phyloP scores from a whole-genome alignment of 768 basidiomycete species.

The Psilocybe cyanescens region DNA sequence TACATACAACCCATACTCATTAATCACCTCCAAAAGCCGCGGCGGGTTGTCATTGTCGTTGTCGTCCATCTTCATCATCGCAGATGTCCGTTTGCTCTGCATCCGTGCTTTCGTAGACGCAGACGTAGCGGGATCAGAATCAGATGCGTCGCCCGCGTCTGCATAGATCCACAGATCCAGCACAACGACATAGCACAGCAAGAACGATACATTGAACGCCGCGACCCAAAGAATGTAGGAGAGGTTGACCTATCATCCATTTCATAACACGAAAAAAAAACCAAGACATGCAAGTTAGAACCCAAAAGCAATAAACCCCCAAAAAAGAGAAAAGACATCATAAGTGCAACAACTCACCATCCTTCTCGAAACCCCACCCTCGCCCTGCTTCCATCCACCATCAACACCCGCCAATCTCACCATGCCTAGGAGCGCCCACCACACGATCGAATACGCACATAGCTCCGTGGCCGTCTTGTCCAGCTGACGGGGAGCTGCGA shows the following conservation, averaged over 20 bases:
- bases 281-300: not conserved
- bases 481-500: conserved; percentile 53
- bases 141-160: not conserved
- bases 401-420: conserved; percentile 42
- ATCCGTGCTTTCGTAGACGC: not conserved
- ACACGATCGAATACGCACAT: conserved; percentile 74
- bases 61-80: not conserved
- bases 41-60: conserved; percentile 35
- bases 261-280: too few relatives aligned
- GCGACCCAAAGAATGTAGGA: conserved; percentile 89
- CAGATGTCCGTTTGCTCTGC: not conserved
- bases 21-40: conserved; percentile 76
- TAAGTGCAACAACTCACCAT: conserved; percentile 36
- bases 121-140: too few relatives aligned
- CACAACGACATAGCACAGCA: conserved; percentile 79
- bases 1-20: conserved; percentile 75
- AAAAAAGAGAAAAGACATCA: not conserved
- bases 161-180: conserved; percentile 71
- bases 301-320: not conserved
- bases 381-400: conserved; percentile 24
- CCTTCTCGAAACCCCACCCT: conserved; percentile 46
- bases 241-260: conserved; percentile 69
- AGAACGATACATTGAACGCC: conserved; percentile 86
- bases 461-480: conserved; percentile 80
- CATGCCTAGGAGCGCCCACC: conserved; percentile 69